A percentile compares a stretch with the other conserved stretches of the same genome.
Evolutionary conservation across 2,329 filamentous ascomycete genomes (phyloP).

Genomic region (Cladosporium halotolerans): DNA sequence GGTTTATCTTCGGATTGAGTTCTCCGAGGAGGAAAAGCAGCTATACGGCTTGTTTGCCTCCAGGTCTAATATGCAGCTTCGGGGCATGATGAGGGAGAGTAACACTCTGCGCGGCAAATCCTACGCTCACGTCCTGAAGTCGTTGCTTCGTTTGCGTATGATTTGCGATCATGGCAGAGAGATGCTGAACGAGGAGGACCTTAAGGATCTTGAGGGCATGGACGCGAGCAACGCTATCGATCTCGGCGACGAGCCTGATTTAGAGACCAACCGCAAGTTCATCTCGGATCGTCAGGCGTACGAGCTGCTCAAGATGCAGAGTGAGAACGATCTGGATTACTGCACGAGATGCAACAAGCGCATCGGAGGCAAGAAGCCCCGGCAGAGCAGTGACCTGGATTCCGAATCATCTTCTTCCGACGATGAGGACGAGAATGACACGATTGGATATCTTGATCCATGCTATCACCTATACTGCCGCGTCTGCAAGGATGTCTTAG

Average conservation of each 20-base stretch:
- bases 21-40: slow-evolving; percentile 65
- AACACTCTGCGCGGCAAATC: slow-evolving; percentile 58
- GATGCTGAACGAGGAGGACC: slow-evolving; percentile 75
- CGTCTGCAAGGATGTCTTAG: slow-evolving; percentile 60
- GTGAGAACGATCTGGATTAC: slow-evolving; percentile 68
- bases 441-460: slow-evolving; percentile 72
- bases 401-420: slow-evolving; percentile 48
- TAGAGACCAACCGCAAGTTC: slow-evolving; percentile 51
- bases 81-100: slow-evolving; percentile 49
- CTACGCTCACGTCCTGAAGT: slow-evolving; percentile 90
- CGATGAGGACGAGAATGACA: slow-evolving; percentile 53
- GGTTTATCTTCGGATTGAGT: slow-evolving; percentile 65
- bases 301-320: slow-evolving; percentile 77
- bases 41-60: slow-evolving; percentile 81
- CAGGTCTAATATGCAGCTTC: slow-evolving; percentile 73
- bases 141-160: slow-evolving; percentile 80
- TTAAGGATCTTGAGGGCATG: slow-evolving; percentile 67
- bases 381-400: slow-evolving; percentile 47
- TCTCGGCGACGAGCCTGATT: slow-evolving; percentile 62
- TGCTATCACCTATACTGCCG: slow-evolving; percentile 84
- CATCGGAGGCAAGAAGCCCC: slow-evolving; percentile 48
- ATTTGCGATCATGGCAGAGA: slow-evolving; percentile 94
- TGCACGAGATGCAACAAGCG: slow-evolving; percentile 66
- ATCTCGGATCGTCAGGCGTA: slow-evolving; percentile 70
- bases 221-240: slow-evolving; percentile 74